A percentile compares a stretch with the other conserved stretches of the same genome.
Evolutionary conservation across 2,329 filamentous ascomycete species (phyloP).

Genomic region (Massarina eburnea): DNA sequence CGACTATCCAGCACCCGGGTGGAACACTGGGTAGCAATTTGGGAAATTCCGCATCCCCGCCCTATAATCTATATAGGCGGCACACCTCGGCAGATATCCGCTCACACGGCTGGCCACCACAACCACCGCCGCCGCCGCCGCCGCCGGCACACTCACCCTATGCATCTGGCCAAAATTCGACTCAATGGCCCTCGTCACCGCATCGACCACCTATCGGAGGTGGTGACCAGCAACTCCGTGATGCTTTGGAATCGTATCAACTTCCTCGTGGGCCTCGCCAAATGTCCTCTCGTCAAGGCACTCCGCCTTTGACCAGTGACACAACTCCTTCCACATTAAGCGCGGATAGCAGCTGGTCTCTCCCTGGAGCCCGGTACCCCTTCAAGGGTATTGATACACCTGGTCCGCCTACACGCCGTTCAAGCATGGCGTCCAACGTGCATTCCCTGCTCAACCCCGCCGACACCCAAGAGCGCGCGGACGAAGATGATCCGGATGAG

Average conservation of each 20-base stretch:
- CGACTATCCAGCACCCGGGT: conserved; percentile 64
- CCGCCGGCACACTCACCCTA: conserved; percentile 62
- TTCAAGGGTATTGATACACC: conserved; percentile 54
- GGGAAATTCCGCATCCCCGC: conserved; percentile 54
- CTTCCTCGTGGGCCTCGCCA: conserved; percentile 57
- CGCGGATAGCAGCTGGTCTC: conserved; percentile 58
- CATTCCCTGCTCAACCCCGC: conserved; percentile 69
- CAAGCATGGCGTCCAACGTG: conserved; percentile 72
- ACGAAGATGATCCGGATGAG: conserved; percentile 63
- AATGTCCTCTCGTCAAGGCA: conserved; percentile 55
- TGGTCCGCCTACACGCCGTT: conserved; percentile 65
- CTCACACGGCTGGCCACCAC: conserved; percentile 65
- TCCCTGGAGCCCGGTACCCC: conserved; percentile 54
- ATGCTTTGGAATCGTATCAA: conserved; percentile 72
- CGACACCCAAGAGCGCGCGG: conserved; percentile 66
- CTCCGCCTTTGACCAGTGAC: conserved; percentile 54
- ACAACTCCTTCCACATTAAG: conserved; percentile 53
- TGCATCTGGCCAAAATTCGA: conserved; percentile 62
- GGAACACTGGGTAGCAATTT: conserved; percentile 50
- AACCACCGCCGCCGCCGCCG: conserved; percentile 57
- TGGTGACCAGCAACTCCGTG: conserved; percentile 69
- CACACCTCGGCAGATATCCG: conserved; percentile 97
- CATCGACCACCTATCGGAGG: conserved; percentile 48
- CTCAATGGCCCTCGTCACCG: conserved; percentile 69
- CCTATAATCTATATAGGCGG: conserved; percentile 72